Base-by-base conservation (phyloP, 306 rosid species). In the Vigna mungo region DNA sequence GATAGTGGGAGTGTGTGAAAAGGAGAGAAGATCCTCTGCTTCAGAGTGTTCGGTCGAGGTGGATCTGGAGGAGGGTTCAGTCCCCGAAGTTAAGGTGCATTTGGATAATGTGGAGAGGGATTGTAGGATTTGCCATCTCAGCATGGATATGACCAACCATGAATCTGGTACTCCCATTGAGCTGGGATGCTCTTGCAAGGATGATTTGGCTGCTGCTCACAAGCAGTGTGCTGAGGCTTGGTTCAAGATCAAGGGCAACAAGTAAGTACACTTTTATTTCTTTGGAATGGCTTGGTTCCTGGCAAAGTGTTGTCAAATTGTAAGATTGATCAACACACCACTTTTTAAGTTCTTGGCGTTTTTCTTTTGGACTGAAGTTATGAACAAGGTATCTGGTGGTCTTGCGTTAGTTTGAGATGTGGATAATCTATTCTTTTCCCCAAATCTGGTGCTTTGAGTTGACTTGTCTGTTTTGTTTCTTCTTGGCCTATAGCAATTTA, bases 201-300 rank as follows among this genome's bases (percentile, higher is more conserved):
- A 89, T 17, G 98, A 93, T 85, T 88, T 93, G 85, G 98, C 96
- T 85, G 97, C 94, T 86, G 94, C 98, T 12, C 98, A 93, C 59
- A 93, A 90, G 47, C 92, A 91, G 9, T 93, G 98, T 88, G 98
- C 97, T 53, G 97, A 93, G 78, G 94, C 97, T 82, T 93, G 97
- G 97, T 93, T 93, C 91, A 90, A 91, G 84, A 91, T 93, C 86
- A 93, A 93, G 88, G 98, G 98, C 4, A 88, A 91, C 85, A 93
- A 87, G 98, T 93, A 83, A 90, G 93, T 83, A 32, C 58, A 51
- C 51, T 69, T 54, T 61, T 16, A 72, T 72, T 60, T 66, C 30
- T 15, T 72, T 68, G 58, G 53, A 78, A 18, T 64, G 60, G 27
- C 32, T 55, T 70, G 20, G 25, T 30, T 68, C 51, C 55, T 9